Base-by-base conservation (phyloP, 2,329 filamentous ascomycete species). In the Pseudovirgaria hyperparasitica region DNA sequence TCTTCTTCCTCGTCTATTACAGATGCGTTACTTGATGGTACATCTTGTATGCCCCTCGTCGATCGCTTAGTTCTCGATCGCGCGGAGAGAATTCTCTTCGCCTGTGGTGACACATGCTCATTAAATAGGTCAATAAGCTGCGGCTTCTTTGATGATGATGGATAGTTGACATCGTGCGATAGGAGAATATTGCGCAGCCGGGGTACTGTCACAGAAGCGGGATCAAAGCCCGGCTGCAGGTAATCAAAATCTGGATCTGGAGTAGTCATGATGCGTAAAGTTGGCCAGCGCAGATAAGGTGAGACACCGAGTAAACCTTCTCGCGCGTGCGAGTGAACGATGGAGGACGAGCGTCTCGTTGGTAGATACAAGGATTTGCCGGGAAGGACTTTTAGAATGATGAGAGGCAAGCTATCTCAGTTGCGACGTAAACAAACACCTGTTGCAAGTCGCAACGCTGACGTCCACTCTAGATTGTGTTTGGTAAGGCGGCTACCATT, bases 171-270 rank as follows among this genome's bases (percentile, higher is more conserved):
- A 49, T 85, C 80, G 59, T 98, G 82, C 38, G 75, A 79, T 45
- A 96, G 81, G 31, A 98, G 72, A 39, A 96, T 92, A 25, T 81
- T 87, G 44, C 90, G 82, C 42, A 98, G 65, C 23, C 80, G 79
- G 16, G 90, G 85, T 26, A 96, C 75, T 2, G 85, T 96, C 37
- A 96, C 70, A 37, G 70, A 72, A 47, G 69, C 67, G 12, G 90
- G 75, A 51, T 98, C 84, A 52, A 94, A 96, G 43, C 72, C 82
- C 29, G 82, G 70, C 47, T 86, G 74, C 17, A 96, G 75, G 52
- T 96, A 98, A 40, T 84, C 80, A 40, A 77, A 57, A 40, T 86
- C 81, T 8, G 30, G 30, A 10, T 29, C 27, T 6, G 16, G 20
- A 44, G 77, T 72, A 16, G 68, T 67, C 72, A 76, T 76, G 39